Base-by-base conservation (phyloP, 495 filamentous ascomycete species). In the Aspergillus cavernicola region DNA sequence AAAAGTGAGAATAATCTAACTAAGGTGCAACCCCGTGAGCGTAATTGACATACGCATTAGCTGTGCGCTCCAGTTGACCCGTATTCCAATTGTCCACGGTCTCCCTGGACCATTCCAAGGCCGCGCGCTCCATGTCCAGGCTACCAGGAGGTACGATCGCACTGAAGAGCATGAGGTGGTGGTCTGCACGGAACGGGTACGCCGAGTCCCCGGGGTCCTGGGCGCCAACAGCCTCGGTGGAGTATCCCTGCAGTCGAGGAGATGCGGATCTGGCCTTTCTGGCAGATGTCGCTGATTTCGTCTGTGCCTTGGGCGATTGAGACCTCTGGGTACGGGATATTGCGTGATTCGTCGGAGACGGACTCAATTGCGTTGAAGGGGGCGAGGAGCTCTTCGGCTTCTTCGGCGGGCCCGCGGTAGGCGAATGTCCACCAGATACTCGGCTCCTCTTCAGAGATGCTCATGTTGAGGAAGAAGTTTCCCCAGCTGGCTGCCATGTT, bases 11-110 rank as follows among this genome's bases (percentile, higher is more conserved):
- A n/a, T n/a, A n/a, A n/a, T n/a, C n/a, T n/a, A n/a, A n/a, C n/a
- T n/a, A n/a, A n/a, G n/a, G n/a, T n/a, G n/a, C n/a, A n/a, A n/a
- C n/a, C n/a, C 54, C 54, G 43, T 15, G 9, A 4, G 54, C 54
- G 32, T 56, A 56, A 24, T 56, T 56, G n/a, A 56, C 54, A 19
- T 56, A 56, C 4, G 46, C 28, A 13, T 16, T 4, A 0, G 31
- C 11, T 29, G 31, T 6, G 6, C 29, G 39, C 4, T 26, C 54
- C 6, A 47, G 47, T 32, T 56, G 46, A 0, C 54, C 54, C 4
- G 18, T 31, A 24, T 45, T 52, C 54, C 54, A 56, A 5, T 51
- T 10, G 9, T 44, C 46, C 7, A 16, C 16, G 3, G 36, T 32
- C 29, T 51, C 23, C 6, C 6, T 12, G 2, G 39, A 46, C 36